Base-by-base conservation (phyloP, 352 stramenopile species). In the Globisporangium uncinulatum region DNA sequence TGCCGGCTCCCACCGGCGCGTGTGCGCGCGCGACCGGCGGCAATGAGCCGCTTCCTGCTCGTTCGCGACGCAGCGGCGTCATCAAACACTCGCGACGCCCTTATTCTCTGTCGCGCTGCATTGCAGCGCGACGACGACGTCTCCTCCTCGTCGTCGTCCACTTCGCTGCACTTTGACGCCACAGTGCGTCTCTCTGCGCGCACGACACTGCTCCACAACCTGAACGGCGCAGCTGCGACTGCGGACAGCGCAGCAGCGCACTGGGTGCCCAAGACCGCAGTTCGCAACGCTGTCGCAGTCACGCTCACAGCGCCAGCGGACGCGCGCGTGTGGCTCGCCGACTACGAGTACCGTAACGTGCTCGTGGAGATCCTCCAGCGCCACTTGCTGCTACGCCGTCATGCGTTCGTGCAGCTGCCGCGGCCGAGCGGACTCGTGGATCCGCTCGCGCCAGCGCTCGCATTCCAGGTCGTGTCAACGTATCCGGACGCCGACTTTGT, bases 361-460 rank as follows among this genome's bases (percentile, higher is more conserved):
- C 52, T 89, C 13, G 62, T 75, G 4, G 76, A 87, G 45, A 82
- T 74, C 17, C 24, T 89, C 17, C 80, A 87, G 53, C 74, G 72
- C 4, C 70, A 81, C 14, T 56, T 84, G 36, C 50, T 79, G 3
- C 21, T 89, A 4, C 80, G 70, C 52, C 51, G 56, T 36, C 62
- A 48, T 17, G 74, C 80, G 1, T 58, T 56, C 24, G 76, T 86
- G 19, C 63, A 57, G 10, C 61, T 91, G 8, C 76, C 74, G 8
- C 62, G 65, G 6, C 60, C 66, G 8, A 57, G 56, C 14, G 57
- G 54, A n/a, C 63, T 76, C 14, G 21, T 43, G 48, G 47, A 54
- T 32, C 20, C 17, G 34, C 14, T 8, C 6, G 34, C 50, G 4
- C 9, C 50, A 19, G 5, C 20, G 2, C 36, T 77, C 48, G 68